Base-by-base conservation (phyloP, 345 rosid genomes). In the Passiflora organensis region DNA sequence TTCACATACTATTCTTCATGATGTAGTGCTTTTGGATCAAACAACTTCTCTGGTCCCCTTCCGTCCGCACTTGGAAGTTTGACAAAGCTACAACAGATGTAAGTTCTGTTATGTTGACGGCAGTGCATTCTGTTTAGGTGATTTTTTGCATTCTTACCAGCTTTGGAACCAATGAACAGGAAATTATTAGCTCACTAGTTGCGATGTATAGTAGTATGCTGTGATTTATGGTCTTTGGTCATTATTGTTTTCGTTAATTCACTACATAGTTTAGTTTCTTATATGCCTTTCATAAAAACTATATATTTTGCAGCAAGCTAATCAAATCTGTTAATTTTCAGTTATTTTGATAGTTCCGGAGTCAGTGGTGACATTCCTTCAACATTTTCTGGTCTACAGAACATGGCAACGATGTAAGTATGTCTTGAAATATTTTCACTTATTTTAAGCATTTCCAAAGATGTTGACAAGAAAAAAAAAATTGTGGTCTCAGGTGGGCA, bases 41-140 rank as follows among this genome's bases (percentile, higher is more conserved):
- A 86, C 71, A 82, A 82, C 64, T 86, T 86, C 60, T 73, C 83
- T 5, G 95, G 97, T 59, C 36, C 78, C 62, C 67, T 89, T 45
- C 96, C 89, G 6, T 37, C 66, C 19, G 82, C 74, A 75, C 79
- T 89, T 59, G 95, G 91, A 15, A 75, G 43, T 38, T 79, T 81
- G 32, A 54, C 58, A 11, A 77, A 66, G 48, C 71, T 89, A 53
- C 46, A 67, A 47, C 41, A 80, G 54, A 15, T 89, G 96, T 88
- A 76, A 76, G 87, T 77, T 45, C 18, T 53, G 13, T 4, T 54
- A 34, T 8, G 8, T 28, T 28, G 8, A 28, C 8, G 34, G 34
- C 34, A 28, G 8, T 28, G 8, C 8, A 28, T 28, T n/a, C n/a
- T n/a, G n/a, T n/a, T n/a, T 2, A 28, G 8, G 34, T 28, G 10